Evolutionary conservation across 805 yeast genomes (phyloP).

Genomic region (Starmerella etchellsii): DNA sequence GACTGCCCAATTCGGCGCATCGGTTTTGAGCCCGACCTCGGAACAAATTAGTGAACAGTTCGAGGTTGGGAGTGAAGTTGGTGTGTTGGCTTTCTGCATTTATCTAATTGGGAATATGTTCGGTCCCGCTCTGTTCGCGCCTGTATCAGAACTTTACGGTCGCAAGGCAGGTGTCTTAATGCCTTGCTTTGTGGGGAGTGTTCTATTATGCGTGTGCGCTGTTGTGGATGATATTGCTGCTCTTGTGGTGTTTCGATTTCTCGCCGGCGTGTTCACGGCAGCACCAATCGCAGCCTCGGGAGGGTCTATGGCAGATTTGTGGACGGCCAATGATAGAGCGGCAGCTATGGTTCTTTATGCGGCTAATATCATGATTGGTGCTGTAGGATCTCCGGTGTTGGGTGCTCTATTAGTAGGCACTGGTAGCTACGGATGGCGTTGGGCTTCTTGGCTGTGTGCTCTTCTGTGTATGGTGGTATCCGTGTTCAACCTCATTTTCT

Average conservation of each 20-base stretch:
- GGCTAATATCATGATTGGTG: conserved; percentile 13
- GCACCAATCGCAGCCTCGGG: conserved; percentile 34
- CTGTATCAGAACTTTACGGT: conserved; percentile 69
- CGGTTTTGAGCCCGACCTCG: conserved; percentile 44
- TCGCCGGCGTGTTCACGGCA: conserved; percentile 71
- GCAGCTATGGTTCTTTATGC: conserved; percentile 15
- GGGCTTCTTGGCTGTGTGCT: conserved; percentile 43
- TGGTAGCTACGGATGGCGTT: conserved; percentile 43
- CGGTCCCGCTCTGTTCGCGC: conserved; percentile 86
- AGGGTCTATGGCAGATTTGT: conserved; percentile 20
- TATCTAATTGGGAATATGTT: conserved; percentile 84
- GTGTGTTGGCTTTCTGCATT: conserved; percentile 61
- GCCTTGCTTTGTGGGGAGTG: conserved; percentile 31
- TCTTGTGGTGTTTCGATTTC: conserved; percentile 57
- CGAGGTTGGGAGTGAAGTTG: conserved; percentile 52
- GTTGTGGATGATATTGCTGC: conserved; percentile 17
- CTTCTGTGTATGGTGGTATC: conserved; percentile 29
- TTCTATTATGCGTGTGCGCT: conserved; percentile 20
- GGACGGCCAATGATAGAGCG: conserved; percentile 25
- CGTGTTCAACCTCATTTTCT: conserved; percentile 28
- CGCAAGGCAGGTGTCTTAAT: conserved; percentile 45
- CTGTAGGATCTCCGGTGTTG: conserved; percentile 22
- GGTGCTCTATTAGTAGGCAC: conserved; percentile 27
- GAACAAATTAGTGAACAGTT: conserved; percentile 36
- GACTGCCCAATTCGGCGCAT: conserved; percentile 44